These are phyloP conservation scores for Hippophae rhamnoides DNA, from an alignment of 306 rosid genomes.

Conservation along the genomic window DNA sequence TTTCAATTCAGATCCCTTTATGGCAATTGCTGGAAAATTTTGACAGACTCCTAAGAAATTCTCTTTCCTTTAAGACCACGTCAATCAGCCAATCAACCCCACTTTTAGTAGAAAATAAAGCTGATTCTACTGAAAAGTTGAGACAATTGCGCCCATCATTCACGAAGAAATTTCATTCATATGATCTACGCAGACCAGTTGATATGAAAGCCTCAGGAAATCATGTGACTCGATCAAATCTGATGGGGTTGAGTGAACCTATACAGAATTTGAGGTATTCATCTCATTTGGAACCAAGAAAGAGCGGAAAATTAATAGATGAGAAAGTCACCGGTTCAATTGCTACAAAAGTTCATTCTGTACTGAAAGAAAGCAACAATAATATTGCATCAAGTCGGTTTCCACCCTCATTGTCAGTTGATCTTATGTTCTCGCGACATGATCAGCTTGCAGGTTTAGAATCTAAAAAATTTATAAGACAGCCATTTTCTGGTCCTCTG, in stretches of 20 bases:
- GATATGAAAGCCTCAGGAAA: slow-evolving; percentile 48
- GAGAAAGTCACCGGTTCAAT: slow-evolving; percentile 36
- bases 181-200: slow-evolving; percentile 82
- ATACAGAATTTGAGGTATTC: slow-evolving; percentile 71
- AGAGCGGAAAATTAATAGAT: slow-evolving; percentile 30
- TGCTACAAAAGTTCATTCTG: slow-evolving; percentile 34
- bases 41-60: slow-evolving; percentile 36
- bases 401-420: slow-evolving; percentile 60
- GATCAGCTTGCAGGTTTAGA: slow-evolving; percentile 38
- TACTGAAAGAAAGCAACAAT: slow-evolving; percentile 72
- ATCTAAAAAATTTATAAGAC: slow-evolving; percentile 59
- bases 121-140: slow-evolving; percentile 52
- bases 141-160: slow-evolving; percentile 61
- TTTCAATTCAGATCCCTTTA: not conserved
- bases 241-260: slow-evolving; percentile 28
- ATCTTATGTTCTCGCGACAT: slow-evolving; percentile 25
- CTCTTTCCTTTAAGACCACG: slow-evolving; percentile 43
- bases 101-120: slow-evolving; percentile 53
- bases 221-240: slow-evolving; percentile 28
- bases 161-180: slow-evolving; percentile 64
- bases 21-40: slow-evolving; percentile 57
- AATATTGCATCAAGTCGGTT: slow-evolving; percentile 35
- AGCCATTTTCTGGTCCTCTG: slow-evolving; percentile 86
- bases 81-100: slow-evolving; percentile 86
- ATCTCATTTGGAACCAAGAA: slow-evolving; percentile 63